Evolutionary conservation across 495 filamentous ascomycete genomes (phyloP).

Genomic region (Collariella sp.): DNA sequence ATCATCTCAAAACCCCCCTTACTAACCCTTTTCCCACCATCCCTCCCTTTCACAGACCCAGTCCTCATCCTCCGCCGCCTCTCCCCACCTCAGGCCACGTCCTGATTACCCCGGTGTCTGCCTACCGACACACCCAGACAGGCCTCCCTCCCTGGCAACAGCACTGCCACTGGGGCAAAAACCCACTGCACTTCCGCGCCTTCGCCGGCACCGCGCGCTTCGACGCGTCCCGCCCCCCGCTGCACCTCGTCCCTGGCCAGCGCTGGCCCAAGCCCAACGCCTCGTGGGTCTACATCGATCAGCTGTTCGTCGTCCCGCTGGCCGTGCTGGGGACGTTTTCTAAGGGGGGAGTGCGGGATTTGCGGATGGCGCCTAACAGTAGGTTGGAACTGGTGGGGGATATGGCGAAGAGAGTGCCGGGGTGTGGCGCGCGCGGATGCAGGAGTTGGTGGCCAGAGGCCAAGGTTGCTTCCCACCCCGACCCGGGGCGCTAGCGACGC

Average conservation of each 20-base stretch:
- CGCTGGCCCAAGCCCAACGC: constrained; percentile 22
- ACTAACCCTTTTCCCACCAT: too few relatives aligned
- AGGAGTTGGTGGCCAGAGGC: not conserved
- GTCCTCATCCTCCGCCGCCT: constrained; percentile 23
- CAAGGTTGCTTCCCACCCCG: not conserved
- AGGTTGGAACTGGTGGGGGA: not conserved
- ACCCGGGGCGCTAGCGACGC: too few relatives aligned
- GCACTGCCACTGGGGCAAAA: constrained; percentile 4
- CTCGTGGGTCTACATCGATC: constrained; percentile 26
- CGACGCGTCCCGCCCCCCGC: not conserved
- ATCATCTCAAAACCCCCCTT: too few relatives aligned
- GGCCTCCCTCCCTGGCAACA: constrained; percentile 25
- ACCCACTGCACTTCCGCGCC: constrained; percentile 17
- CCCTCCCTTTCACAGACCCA: constrained; percentile 13
- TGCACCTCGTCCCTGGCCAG: constrained; percentile 13
- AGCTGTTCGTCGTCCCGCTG: constrained; percentile 17
- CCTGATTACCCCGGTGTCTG: constrained; percentile 25
- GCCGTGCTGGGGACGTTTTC: constrained; percentile 16
- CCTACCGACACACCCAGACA: constrained; percentile 11
- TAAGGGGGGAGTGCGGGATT: not conserved
- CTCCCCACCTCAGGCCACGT: constrained; percentile 10
- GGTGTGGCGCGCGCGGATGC: too few relatives aligned
- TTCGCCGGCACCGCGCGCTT: constrained; percentile 18
- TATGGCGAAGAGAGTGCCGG: too few relatives aligned
- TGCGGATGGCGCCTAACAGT: not conserved